These are phyloP conservation scores for Lotmaria passim DNA, from an alignment of 208 protist species.

Conservation along the genomic window DNA sequence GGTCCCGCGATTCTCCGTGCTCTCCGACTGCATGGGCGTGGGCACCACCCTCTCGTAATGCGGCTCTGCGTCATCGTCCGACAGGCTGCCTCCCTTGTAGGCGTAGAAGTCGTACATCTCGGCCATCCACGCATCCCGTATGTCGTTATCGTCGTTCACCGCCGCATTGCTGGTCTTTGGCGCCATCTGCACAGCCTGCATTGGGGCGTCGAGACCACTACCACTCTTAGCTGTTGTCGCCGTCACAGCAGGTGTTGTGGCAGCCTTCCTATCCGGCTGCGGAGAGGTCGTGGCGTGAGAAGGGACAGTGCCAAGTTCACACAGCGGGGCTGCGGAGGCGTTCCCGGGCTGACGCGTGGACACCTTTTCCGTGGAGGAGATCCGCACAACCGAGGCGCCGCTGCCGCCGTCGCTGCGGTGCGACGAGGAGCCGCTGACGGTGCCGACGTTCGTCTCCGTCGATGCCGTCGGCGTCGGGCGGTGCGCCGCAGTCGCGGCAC, in stretches of 20 bases:
- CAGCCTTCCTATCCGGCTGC: not conserved
- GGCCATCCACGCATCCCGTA: slow-evolving; percentile 12
- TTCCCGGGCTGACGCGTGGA: not conserved
- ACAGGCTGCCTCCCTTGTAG: slow-evolving; percentile 6
- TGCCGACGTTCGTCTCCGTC: not conserved
- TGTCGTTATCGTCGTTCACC: slow-evolving; percentile 1
- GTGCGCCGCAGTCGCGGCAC: not conserved
- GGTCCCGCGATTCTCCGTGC: not conserved
- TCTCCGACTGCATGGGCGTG: not conserved
- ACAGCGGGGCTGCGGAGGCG: not conserved
- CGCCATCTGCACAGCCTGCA: not conserved
- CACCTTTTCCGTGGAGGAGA: not conserved
- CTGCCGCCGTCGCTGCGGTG: slow-evolving; percentile 1
- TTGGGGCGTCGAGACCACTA: too few relatives aligned
- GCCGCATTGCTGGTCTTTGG: not conserved
- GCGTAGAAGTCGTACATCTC: slow-evolving; percentile 26
- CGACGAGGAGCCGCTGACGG: not conserved
- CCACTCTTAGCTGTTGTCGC: not conserved
- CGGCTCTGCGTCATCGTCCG: slow-evolving; percentile 1
- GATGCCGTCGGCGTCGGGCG: slow-evolving; percentile 1
- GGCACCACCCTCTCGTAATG: not conserved
- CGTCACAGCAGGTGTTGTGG: not conserved
- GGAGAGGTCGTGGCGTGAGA: not conserved
- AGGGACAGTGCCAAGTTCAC: not conserved
- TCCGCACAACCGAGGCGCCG: not conserved